Percentiles rank a stretch among this genome's conserved stretches.
Conservation (phyloP, 768 basidiomycete genomes). For the Termitomyces sp. region DNA sequence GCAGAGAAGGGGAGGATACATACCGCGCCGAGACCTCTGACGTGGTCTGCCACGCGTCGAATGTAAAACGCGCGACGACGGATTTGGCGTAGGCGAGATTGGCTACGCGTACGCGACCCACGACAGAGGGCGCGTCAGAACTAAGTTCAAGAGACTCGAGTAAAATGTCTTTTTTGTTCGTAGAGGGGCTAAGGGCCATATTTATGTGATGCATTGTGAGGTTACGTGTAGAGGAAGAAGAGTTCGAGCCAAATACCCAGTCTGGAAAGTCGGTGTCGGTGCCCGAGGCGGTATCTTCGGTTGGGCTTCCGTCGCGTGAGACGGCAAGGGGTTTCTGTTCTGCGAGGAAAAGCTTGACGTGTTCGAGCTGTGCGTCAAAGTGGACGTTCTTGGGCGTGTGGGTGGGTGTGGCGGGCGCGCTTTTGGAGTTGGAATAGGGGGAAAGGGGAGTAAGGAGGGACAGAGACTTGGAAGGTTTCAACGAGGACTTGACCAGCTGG, state of each 20-base stretch:
- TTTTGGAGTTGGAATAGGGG: conserved; percentile 40
- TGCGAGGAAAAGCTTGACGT: conserved; percentile 90
- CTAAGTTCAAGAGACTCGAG: conserved; percentile 53
- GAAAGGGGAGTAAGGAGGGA: conserved; percentile 43
- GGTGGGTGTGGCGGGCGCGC: conserved; percentile 78
- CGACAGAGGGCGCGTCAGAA: conserved; percentile 46
- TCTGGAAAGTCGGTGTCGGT: conserved; percentile 74
- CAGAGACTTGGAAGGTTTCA: conserved; percentile 65
- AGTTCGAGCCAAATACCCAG: conserved; percentile 51
- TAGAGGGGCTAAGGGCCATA: conserved; percentile 44
- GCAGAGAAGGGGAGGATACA: conserved; percentile 37
- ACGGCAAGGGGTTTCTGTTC: conserved; percentile 95
- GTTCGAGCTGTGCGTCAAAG: conserved; percentile 88
- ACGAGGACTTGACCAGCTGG: conserved; percentile 85
- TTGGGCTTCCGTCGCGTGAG: conserved; percentile 84
- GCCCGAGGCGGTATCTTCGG: conserved; percentile 67
- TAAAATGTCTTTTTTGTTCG: conserved; percentile 34
- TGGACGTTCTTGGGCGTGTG: conserved; percentile 75
- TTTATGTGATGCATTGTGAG: conserved; percentile 63
- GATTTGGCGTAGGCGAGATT: conserved; percentile 87
- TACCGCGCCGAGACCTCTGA: conserved; percentile 85
- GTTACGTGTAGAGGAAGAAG: conserved; percentile 22
- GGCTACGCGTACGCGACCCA: conserved; percentile 73
- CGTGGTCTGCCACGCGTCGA: conserved; percentile 95
- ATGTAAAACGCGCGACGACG: conserved; percentile 86